Evolutionary conservation across 208 protist species (phyloP).

Genomic region (Trichomonas gallinae): DNA sequence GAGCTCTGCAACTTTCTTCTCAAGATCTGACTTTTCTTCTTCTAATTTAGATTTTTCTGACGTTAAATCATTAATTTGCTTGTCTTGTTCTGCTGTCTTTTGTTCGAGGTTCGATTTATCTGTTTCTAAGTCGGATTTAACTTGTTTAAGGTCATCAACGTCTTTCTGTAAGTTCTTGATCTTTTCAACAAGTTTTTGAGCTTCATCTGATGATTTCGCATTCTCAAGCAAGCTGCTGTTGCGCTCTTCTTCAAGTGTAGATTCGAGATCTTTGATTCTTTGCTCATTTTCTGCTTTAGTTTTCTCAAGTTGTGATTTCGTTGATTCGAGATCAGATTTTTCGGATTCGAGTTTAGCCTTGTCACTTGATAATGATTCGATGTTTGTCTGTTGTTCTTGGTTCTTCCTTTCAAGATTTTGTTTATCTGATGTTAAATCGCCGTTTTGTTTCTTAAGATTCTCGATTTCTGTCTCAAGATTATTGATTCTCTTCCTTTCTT

Average conservation of each 20-base stretch:
- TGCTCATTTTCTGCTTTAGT: not conserved
- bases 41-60: not conserved
- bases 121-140: too few relatives aligned
- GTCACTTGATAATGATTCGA: too few relatives aligned
- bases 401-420: not conserved
- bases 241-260: not conserved
- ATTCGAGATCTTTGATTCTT: not conserved
- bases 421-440: not conserved
- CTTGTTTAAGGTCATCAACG: not conserved
- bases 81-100: too few relatives aligned
- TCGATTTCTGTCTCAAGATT: not conserved
- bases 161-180: not conserved
- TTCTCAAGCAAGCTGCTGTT: not conserved
- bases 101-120: too few relatives aligned
- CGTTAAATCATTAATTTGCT: too few relatives aligned
- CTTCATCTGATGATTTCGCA: not conserved
- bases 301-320: not conserved
- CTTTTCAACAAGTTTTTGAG: not conserved
- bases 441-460: not conserved
- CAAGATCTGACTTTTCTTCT: not conserved
- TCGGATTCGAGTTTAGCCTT: too few relatives aligned
- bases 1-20: not conserved
- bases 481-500: not conserved
- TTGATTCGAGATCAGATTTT: not conserved
- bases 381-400: too few relatives aligned